A percentile compares a stretch with the other conserved stretches of the same genome.
Evolutionary conservation across 495 filamentous ascomycete species (phyloP).

Genomic region (Glonium stellatum): DNA sequence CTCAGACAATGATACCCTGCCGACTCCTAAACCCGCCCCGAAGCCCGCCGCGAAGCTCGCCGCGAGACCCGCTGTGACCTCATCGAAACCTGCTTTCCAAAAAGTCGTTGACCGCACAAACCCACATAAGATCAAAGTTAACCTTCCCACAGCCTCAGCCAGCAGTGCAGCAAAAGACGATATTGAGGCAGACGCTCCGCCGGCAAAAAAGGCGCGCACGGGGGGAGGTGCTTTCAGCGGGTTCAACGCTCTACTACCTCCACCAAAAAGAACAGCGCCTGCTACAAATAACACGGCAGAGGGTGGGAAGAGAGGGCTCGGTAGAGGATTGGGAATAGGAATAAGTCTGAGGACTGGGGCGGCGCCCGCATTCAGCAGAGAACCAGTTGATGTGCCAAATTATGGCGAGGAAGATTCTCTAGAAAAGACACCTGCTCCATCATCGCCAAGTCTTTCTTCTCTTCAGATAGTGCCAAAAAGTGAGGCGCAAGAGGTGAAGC

Average conservation of each 20-base stretch:
- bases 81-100: constrained; percentile 51
- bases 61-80: constrained; percentile 22
- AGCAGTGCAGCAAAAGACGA: constrained; percentile 33
- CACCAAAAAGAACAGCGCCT: constrained; percentile 57
- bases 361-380: constrained; percentile 67
- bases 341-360: constrained; percentile 75
- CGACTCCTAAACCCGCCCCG: constrained; percentile 30
- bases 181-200: constrained; percentile 49
- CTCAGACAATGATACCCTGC: constrained; percentile 53
- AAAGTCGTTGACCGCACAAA: constrained; percentile 73
- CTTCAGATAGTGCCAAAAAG: constrained; percentile 34
- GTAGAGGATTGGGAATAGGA: constrained; percentile 38
- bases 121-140: constrained; percentile 74
- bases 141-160: constrained; percentile 51
- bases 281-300: constrained; percentile 37
- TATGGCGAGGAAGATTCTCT: neutral
- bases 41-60: constrained; percentile 26
- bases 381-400: constrained; percentile 23
- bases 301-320: constrained; percentile 36
- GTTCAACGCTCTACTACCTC: constrained; percentile 81
- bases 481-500: constrained; percentile 54
- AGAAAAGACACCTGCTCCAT: neutral
- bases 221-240: constrained; percentile 57
- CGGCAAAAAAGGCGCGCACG: constrained; percentile 61
- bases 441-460: neutral